phyloP scores from a whole-genome alignment of 805 yeast species.

The Suhomyces faveliae region DNA sequence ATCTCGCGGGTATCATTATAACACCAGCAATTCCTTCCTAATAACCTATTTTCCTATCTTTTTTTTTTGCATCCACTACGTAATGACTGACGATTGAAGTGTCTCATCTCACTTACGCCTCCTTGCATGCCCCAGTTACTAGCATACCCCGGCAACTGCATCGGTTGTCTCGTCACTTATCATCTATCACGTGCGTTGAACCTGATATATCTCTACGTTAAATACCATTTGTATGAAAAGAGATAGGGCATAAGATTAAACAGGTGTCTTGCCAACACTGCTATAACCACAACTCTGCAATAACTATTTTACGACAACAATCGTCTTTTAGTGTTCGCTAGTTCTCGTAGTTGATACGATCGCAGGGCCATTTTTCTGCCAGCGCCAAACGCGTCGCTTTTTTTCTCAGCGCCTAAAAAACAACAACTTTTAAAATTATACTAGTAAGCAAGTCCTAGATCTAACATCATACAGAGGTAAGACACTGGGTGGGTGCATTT shows the following conservation, averaged over 20 bases:
- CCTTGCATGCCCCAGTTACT: not conserved
- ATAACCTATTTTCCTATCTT: constrained; percentile 15
- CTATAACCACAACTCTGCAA: not conserved
- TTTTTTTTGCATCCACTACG: not conserved
- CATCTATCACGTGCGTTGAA: not conserved
- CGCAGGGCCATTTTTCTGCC: not conserved
- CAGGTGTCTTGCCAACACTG: not conserved
- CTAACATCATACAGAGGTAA: not conserved
- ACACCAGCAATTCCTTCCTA: constrained; percentile 35
- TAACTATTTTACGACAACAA: not conserved
- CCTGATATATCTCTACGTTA: not conserved
- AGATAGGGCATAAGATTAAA: not conserved
- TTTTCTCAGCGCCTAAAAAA: constrained; percentile 1
- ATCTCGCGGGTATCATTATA: constrained; percentile 41
- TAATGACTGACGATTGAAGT: not conserved
- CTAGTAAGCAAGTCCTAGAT: not conserved
- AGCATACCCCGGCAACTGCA: not conserved
- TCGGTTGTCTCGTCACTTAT: not conserved
- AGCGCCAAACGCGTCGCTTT: constrained; percentile 4
- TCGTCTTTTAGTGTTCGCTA: not conserved
- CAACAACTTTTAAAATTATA: not conserved
- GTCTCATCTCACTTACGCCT: not conserved
- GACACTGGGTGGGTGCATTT: not conserved
- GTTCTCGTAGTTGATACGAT: not conserved
- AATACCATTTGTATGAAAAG: not conserved